phyloP scores from a whole-genome alignment of 139 green algal genomes.

The Tetraselmis striata region DNA sequence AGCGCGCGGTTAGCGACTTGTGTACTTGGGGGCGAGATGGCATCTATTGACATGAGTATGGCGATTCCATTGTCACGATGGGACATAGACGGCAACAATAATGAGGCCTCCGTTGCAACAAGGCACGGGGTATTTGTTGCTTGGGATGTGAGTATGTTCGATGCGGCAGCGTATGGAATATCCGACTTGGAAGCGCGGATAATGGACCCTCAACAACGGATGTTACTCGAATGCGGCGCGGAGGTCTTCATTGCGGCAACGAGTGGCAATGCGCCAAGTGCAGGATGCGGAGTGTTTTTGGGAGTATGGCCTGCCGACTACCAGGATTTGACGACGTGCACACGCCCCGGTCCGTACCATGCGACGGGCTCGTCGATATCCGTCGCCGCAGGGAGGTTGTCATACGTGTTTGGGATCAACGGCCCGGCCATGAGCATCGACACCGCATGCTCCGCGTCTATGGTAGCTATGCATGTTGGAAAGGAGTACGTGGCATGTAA shows the following conservation, averaged over 20 bases:
- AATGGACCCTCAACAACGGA: slow-evolving; percentile 81
- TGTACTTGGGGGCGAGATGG: no score
- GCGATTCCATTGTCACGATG: slow-evolving; percentile 36
- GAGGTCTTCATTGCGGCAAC: slow-evolving; percentile 9
- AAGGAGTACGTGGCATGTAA: slow-evolving; percentile 11
- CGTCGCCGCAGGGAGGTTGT: slow-evolving; percentile 46
- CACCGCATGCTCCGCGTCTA: slow-evolving; percentile 54
- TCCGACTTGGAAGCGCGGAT: slow-evolving; percentile 54
- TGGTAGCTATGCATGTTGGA: slow-evolving; percentile 32
- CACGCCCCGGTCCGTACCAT: neutral
- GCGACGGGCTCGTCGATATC: slow-evolving; percentile 29
- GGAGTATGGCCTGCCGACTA: neutral
- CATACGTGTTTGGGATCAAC: slow-evolving; percentile 35
- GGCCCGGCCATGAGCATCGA: slow-evolving; percentile 37
- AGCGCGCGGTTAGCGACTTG: no score
- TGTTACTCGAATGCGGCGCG: slow-evolving; percentile 58
- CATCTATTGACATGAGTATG: no score
- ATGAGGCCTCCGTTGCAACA: no score
- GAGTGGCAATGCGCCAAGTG: neutral
- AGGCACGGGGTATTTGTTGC: neutral
- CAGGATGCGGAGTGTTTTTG: neutral
- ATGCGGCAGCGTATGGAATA: slow-evolving; percentile 61
- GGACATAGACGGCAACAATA: slow-evolving; percentile 32
- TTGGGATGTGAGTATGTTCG: slow-evolving; percentile 55
- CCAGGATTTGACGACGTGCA: neutral